Evolutionary conservation across 2,329 filamentous ascomycete species (phyloP).

Genomic region (Penicillium hordei): DNA sequence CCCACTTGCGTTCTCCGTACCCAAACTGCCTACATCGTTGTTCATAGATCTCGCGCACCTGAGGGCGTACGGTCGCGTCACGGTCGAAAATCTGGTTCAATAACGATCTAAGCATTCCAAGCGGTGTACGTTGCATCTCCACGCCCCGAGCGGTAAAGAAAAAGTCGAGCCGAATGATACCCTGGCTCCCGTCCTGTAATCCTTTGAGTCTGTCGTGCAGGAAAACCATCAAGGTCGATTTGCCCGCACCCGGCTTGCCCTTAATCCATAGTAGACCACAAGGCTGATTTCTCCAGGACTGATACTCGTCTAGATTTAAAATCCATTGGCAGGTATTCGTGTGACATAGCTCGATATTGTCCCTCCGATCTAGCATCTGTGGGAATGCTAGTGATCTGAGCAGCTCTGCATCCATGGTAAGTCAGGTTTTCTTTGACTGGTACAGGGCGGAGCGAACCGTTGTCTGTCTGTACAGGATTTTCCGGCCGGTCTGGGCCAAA

Average conservation of each 20-base stretch:
- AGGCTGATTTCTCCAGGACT: conserved; percentile 3
- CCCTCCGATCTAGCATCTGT: conserved; percentile 12
- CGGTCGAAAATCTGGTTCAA: conserved; percentile 16
- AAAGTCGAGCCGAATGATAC: conserved; percentile 13
- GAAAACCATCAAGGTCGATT: conserved; percentile 23
- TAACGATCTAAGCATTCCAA: conserved; percentile 20
- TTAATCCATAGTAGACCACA: conserved; percentile 21
- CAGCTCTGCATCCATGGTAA: no score
- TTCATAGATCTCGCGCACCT: conserved; percentile 2
- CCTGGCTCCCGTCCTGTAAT: background rate
- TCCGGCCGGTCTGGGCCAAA: no score
- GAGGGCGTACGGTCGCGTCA: conserved; percentile 5
- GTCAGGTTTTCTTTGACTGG: no score
- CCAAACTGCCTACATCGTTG: conserved; percentile 7
- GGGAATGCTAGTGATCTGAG: conserved; percentile 10
- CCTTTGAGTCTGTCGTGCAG: conserved; percentile 7
- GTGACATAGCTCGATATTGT: conserved; percentile 6
- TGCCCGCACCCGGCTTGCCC: conserved; percentile 25
- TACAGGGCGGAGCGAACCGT: no score
- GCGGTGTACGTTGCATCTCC: conserved; percentile 14
- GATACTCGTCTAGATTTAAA: conserved; percentile 12
- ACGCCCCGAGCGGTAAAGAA: conserved; percentile 20
- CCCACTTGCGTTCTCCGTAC: background rate
- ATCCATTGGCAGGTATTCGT: conserved; percentile 16
- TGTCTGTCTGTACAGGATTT: no score